phyloP scores from a whole-genome alignment of 2,329 filamentous ascomycete species.

The Trichoderma hamatum region DNA sequence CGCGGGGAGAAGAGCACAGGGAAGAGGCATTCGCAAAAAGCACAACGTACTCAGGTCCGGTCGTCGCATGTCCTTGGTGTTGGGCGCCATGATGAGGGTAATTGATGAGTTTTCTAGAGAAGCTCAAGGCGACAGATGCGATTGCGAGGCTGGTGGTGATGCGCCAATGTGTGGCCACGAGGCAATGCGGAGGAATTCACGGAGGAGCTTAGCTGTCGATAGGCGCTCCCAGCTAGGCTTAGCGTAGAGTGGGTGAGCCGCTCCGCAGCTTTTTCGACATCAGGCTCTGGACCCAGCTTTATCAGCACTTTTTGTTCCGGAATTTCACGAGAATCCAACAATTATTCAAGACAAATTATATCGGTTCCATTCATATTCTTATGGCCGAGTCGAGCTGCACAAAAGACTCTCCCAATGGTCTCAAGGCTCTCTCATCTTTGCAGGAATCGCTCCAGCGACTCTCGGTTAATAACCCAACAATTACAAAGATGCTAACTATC shows the following conservation, averaged over 20 bases:
- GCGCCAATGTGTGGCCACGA: conserved; percentile 20
- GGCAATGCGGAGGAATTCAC: background rate
- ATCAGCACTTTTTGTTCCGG: background rate
- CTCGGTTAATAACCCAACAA: conserved; percentile 7
- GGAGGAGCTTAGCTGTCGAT: background rate
- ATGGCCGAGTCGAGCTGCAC: background rate
- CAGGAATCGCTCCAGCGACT: conserved; percentile 16
- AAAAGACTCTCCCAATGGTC: background rate
- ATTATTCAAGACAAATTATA: background rate
- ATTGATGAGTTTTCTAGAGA: background rate
- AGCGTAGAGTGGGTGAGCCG: conserved; percentile 17
- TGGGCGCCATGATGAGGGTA: conserved; percentile 43
- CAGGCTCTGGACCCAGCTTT: background rate
- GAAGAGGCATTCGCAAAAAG: background rate
- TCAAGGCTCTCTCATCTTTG: background rate
- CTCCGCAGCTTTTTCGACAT: background rate
- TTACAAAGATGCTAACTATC: conserved; percentile 20
- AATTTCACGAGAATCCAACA: conserved; percentile 16
- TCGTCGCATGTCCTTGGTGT: conserved; percentile 48
- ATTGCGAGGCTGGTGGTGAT: background rate
- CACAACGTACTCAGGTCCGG: conserved; percentile 47
- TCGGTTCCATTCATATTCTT: background rate
- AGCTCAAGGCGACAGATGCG: background rate
- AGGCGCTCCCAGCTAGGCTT: background rate
- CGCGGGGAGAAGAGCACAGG: background rate